Base-by-base conservation (phyloP, 192 early-diverging fungal species). In the Gonapodya sp. region DNA sequence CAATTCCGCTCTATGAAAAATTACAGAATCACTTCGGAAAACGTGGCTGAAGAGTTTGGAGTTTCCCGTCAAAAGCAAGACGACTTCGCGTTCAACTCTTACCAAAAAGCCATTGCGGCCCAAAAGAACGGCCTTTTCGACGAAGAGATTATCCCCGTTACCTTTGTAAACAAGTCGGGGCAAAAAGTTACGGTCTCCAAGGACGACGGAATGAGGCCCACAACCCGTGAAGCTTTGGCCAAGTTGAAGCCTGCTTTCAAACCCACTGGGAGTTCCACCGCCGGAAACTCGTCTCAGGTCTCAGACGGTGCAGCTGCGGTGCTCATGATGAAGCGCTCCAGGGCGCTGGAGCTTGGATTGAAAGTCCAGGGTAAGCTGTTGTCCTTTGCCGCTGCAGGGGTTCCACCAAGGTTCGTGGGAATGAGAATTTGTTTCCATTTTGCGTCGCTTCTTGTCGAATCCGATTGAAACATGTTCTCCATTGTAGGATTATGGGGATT, bases 291-390 rank as follows among this genome's bases (percentile, higher is more conserved):
- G 64, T 99, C 97, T 78, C 96, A 99, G 90, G 96, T 98, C 79
- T 96, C 96, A 16, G 97, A 99, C 85, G 96, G 96, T 83, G 97
- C 96, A 34, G 97, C 96, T 34, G 96, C 94, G 24, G 95, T 96
- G 80, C 89, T 99, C 77, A 86, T 99, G 84, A 96, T 96, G 93
- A 95, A 94, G 88, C 93, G 97, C 82, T 93, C 92, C 87, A 93
- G 89, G 36, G 97, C 97, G 0, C 87, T 94, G 82, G 94, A 92
- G 87, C 90, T 96, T 24, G 92, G 94, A 24, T 87, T 97, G 8
- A 24, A 64, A 24, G 89, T 95, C 77, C 82, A 94, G 82, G 97
- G 94, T 83, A 95, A 96, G 85, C 94, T 93, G 87, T 85, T 97
- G 73, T 91, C 93, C 37, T 94, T 93, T 35, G 93, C 94, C 8